Conservation (phyloP, 208 protist genomes). For the Trypanosoma lewisi region DNA sequence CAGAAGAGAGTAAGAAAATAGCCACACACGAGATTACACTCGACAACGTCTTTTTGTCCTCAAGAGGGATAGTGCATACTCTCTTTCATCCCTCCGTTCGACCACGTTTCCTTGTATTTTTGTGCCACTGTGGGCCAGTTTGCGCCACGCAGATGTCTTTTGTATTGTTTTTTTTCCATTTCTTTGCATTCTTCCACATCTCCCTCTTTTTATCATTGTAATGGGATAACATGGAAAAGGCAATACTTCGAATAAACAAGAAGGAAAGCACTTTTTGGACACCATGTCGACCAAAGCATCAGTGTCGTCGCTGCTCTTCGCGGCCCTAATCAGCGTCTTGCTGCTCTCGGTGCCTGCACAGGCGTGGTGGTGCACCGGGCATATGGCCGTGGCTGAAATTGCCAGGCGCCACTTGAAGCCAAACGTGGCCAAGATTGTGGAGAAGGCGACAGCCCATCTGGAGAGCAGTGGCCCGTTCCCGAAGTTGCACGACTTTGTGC, state of each 20-base stretch:
- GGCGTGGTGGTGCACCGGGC: slow-evolving; percentile 75
- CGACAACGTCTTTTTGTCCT: too few relatives aligned
- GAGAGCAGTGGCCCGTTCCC: slow-evolving; percentile 60
- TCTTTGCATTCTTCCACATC: slow-evolving; percentile 17
- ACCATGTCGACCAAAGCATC: background rate
- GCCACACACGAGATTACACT: too few relatives aligned
- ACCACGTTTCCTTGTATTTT: too few relatives aligned
- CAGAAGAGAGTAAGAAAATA: too few relatives aligned
- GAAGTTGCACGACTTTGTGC: slow-evolving; percentile 53
- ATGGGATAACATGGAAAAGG: background rate
- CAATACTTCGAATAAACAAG: slow-evolving; percentile 21
- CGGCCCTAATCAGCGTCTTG: slow-evolving; percentile 19
- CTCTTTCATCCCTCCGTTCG: too few relatives aligned
- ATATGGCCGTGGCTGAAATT: slow-evolving; percentile 88
- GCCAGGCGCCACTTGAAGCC: slow-evolving; percentile 47
- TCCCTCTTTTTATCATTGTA: background rate
- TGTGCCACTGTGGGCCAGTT: too few relatives aligned
- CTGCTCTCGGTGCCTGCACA: slow-evolving; percentile 15
- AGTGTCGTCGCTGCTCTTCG: background rate
- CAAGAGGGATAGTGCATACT: too few relatives aligned
- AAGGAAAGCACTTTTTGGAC: too few relatives aligned
- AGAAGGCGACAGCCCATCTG: slow-evolving; percentile 34
- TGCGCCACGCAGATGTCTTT: too few relatives aligned
- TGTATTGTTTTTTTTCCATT: too few relatives aligned
- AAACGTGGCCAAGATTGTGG: slow-evolving; percentile 31